Base-by-base conservation (phyloP, 2,329 filamentous ascomycete species). In the Aspergillus sp. region DNA sequence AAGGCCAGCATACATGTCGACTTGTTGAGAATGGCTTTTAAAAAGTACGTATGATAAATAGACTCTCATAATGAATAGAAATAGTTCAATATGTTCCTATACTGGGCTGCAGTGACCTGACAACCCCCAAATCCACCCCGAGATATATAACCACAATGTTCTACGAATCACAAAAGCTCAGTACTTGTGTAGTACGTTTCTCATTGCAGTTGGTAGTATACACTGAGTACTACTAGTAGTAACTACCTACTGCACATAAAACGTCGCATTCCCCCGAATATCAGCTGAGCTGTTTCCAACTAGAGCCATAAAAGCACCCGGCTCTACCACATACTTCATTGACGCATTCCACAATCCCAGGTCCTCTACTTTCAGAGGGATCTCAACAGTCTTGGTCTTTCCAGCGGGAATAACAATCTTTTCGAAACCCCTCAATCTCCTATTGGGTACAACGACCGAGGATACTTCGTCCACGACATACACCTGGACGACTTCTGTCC, bases 281-380 rank as follows among this genome's bases (percentile, higher is more conserved):
- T 66, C 64, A 42, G 47, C 47, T n/a, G 61, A 64, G 49, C 70
- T 76, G n/a, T 66, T 64, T 2, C 83, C 85, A 11, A 84, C 76
- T 43, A 75, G 69, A 7, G 87, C 68, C 5, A 73, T 65, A 60
- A 88, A 89, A 33, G 82, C 75, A 1, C 85, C 85, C 3, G 78
- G 77, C 72, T 89, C 86, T 32, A 89, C 84, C 26, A 86, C 82
- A 62, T 88, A 88, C 61, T 83, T 68, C 81, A 87, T 85, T 30
- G 65, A 70, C 9, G 65, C 53, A 59, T 80, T 69, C 79, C 79
- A 83, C 6, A 82, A 55, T 0, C 78, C 78, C 50, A 79, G 61
- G 38, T 77, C 70, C 13, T 60, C 53, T 4, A 81, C 69, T 28
- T 73, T 57, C 13, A 82, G 55, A 12, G 75, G 69, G 27, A 85